Conservation (phyloP, 2,329 filamentous ascomycete species). For the Monilinia polystroma region DNA sequence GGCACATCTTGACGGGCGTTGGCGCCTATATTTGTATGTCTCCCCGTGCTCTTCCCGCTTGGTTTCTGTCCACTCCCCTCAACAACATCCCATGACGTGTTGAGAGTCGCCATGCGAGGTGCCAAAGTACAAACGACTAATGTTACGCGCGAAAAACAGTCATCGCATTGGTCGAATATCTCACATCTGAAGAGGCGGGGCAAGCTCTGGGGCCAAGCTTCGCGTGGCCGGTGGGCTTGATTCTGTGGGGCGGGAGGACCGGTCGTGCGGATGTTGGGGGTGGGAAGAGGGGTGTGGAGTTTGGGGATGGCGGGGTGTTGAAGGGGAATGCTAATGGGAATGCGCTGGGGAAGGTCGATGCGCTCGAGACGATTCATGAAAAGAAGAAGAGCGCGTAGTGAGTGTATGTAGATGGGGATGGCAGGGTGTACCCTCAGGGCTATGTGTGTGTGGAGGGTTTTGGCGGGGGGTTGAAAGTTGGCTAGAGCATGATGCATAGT, state of each 20-base stretch:
- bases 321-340: neutral
- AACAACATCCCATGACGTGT: neutral
- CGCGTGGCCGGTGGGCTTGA: conserved; percentile 36
- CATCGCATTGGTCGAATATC: conserved; percentile 40
- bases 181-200: conserved; percentile 39
- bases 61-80: neutral
- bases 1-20: conserved; percentile 60
- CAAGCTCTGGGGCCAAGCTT: conserved; percentile 34
- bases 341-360: neutral
- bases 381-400: neutral
- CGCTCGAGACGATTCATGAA: neutral
- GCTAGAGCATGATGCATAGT: no score
- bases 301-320: no score
- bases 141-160: conserved; percentile 33
- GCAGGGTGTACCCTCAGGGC: no score
- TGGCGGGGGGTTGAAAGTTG: no score
- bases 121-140: neutral
- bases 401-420: no score
- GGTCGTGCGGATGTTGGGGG: conserved; percentile 13
- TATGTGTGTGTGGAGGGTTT: no score
- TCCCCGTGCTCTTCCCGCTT: neutral
- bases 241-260: conserved; percentile 23
- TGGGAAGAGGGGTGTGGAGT: neutral
- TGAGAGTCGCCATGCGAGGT: neutral
- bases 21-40: conserved; percentile 45